Conservation (phyloP, 2,329 filamentous ascomycete species). For the Diaporthe velutina region DNA sequence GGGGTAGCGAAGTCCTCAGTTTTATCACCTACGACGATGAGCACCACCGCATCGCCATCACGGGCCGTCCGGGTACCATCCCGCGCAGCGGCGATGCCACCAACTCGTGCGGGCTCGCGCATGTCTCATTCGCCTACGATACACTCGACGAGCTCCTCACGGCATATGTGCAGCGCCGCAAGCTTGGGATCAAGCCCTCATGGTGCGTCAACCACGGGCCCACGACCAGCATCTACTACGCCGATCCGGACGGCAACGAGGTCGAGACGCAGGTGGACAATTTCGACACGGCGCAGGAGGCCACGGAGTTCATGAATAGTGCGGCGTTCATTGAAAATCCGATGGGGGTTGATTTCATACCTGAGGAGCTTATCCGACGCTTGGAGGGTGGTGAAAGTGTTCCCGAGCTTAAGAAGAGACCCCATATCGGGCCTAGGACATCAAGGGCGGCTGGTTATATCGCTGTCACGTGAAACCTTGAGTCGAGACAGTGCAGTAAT, state of each 20-base stretch:
- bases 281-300: slow-evolving; percentile 53
- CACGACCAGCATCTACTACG: slow-evolving; percentile 62
- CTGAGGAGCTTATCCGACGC: slow-evolving; percentile 54
- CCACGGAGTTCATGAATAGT: slow-evolving; percentile 54
- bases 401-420: neutral
- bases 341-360: slow-evolving; percentile 58
- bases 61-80: slow-evolving; percentile 44
- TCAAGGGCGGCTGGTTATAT: neutral
- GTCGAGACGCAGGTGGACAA: slow-evolving; percentile 62
- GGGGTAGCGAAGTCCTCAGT: slow-evolving; percentile 45
- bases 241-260: slow-evolving; percentile 62
- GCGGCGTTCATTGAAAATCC: slow-evolving; percentile 56
- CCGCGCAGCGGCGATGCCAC: slow-evolving; percentile 40
- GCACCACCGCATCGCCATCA: slow-evolving; percentile 61
- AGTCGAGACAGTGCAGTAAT: no score
- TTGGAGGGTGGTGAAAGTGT: neutral
- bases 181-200: slow-evolving; percentile 52
- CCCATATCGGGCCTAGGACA: neutral
- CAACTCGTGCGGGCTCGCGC: slow-evolving; percentile 52
- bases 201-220: slow-evolving; percentile 63
- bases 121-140: slow-evolving; percentile 57
- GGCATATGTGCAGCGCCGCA: slow-evolving; percentile 53
- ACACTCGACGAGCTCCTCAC: slow-evolving; percentile 51
- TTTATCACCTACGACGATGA: slow-evolving; percentile 61
- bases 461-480: neutral